A percentile compares a stretch with the other conserved stretches of the same genome.
Evolutionary conservation across 1,284 basidiomycete genomes (phyloP).

Genomic region (Cystobasidium pallidum): DNA sequence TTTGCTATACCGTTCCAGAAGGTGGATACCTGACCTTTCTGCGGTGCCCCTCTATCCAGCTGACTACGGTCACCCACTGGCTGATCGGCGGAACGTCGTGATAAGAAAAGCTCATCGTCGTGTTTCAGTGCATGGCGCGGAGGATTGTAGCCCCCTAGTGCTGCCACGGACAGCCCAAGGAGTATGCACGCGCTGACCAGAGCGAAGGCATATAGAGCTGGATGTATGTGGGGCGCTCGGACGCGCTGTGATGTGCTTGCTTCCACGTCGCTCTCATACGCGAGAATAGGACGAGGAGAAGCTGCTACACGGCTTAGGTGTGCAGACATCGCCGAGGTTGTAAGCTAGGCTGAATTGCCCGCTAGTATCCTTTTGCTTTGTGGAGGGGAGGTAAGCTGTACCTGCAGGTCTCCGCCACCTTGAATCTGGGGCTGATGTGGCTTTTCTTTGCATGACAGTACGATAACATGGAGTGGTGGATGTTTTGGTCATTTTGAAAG

Average conservation of each 20-base stretch:
- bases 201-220: conserved; percentile 23
- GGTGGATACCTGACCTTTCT: not conserved
- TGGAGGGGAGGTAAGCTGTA: not conserved
- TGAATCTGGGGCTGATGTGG: no score
- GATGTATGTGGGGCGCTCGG: conserved; percentile 26
- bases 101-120: not conserved
- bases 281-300: not conserved
- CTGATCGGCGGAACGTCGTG: conserved; percentile 8
- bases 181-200: conserved; percentile 14
- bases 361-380: not conserved
- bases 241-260: not conserved
- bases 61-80: not conserved
- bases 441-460: no score
- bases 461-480: no score
- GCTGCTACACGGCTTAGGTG: not conserved
- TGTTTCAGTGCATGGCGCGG: not conserved
- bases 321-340: not conserved
- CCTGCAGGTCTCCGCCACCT: no score
- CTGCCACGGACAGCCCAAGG: conserved; percentile 2
- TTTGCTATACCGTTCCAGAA: conserved; percentile 39
- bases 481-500: no score
- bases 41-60: not conserved
- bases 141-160: conserved; percentile 15
- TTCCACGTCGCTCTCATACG: conserved; percentile 2
- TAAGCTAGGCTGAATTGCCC: not conserved